Percentiles rank a stretch among this genome's conserved stretches.
These are phyloP conservation scores for Aspergillus pseudoglaucus DNA, from an alignment of 2,329 filamentous ascomycete genomes.

Conservation along the genomic window DNA sequence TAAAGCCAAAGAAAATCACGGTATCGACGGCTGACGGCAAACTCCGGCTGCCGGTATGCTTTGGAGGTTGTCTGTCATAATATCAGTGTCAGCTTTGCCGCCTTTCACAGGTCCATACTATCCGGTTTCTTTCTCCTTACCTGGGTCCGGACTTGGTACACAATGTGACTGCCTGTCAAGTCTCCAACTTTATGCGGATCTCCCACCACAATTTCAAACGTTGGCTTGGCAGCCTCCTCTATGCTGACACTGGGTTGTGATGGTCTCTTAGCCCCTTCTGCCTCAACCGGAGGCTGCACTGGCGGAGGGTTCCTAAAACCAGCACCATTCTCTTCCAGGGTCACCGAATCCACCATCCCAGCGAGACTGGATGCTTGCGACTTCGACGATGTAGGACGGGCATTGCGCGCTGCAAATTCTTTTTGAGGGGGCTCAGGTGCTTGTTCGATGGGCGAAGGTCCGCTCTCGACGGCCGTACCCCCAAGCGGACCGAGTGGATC, in stretches of 20 bases:
- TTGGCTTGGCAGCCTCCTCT: constrained; percentile 88
- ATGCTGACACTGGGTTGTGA: constrained; percentile 75
- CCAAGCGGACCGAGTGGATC: constrained; percentile 58
- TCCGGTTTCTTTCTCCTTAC: constrained; percentile 40
- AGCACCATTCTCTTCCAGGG: constrained; percentile 64
- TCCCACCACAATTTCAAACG: constrained; percentile 83
- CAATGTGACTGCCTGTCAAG: constrained; percentile 92
- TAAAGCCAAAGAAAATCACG: constrained; percentile 98
- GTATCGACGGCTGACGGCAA: constrained; percentile 88
- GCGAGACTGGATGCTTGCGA: constrained; percentile 45
- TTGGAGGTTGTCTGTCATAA: constrained; percentile 75
- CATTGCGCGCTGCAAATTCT: constrained; percentile 40
- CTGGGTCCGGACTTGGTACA: constrained; percentile 92
- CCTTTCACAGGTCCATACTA: not conserved
- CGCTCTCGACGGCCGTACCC: constrained; percentile 31
- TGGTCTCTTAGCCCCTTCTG: constrained; percentile 43
- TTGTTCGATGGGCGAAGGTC: constrained; percentile 42
- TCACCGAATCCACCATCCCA: constrained; percentile 58
- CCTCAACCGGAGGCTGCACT: constrained; percentile 45
- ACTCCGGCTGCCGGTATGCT: constrained; percentile 86
- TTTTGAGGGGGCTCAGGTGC: constrained; percentile 56
- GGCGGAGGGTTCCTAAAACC: constrained; percentile 58
- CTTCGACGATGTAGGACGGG: constrained; percentile 32
- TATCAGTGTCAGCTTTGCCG: constrained; percentile 7
- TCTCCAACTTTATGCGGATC: constrained; percentile 98